Percentiles rank a stretch among this genome's conserved stretches.
Evolutionary conservation across 441 rosid species (phyloP).

Genomic region (Kokia cookei): DNA sequence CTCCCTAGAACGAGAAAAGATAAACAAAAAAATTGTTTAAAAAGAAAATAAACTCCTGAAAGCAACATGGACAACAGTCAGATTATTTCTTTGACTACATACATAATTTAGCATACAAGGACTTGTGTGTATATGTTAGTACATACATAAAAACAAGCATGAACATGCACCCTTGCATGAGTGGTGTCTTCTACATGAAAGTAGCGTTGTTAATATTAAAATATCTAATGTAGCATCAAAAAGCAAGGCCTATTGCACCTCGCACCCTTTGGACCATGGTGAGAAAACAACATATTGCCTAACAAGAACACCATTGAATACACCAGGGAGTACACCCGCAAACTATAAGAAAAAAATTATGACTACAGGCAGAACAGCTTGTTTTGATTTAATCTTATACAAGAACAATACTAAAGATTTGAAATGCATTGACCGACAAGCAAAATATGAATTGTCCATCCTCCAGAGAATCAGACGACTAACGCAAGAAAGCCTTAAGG

Average conservation of each 20-base stretch:
- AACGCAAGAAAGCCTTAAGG: background rate
- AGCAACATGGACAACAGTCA: background rate
- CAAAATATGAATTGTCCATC: background rate
- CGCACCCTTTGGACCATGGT: background rate
- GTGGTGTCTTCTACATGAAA: background rate
- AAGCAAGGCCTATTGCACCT: background rate
- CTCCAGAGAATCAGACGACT: background rate
- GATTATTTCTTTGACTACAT: background rate
- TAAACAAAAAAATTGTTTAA: background rate
- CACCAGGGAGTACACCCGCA: background rate
- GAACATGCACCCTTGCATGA: background rate
- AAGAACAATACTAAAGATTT: background rate
- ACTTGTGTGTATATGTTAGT: background rate
- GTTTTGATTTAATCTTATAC: background rate
- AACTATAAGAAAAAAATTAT: background rate
- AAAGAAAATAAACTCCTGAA: background rate
- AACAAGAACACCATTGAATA: background rate
- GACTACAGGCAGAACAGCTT: background rate
- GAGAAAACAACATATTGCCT: background rate
- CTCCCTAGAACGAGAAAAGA: slow-evolving; percentile 32
- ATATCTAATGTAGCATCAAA: no score
- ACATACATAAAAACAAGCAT: background rate
- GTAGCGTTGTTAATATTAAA: background rate
- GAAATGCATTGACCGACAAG: background rate
- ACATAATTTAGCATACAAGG: background rate